phyloP scores from a whole-genome alignment of 2,329 filamentous ascomycete species.

The Orbilia brochopaga region DNA sequence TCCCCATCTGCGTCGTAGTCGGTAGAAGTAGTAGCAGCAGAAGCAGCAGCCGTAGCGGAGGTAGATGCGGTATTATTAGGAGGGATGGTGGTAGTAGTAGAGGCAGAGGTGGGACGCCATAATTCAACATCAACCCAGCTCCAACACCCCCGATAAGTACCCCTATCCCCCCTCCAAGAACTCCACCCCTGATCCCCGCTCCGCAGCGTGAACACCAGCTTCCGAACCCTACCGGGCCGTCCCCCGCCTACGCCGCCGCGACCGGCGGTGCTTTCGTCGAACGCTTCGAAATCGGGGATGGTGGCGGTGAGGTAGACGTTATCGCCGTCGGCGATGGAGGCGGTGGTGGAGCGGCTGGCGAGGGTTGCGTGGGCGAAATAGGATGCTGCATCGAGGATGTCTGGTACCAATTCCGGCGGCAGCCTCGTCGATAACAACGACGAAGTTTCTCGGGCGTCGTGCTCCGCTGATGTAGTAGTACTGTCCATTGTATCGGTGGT shows the following conservation, averaged over 20 bases:
- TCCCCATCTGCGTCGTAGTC: too few relatives aligned
- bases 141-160: constrained; percentile 14
- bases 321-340: constrained; percentile 9
- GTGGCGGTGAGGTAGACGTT: constrained; percentile 27
- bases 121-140: constrained; percentile 47
- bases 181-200: constrained; percentile 47
- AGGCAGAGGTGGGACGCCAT: constrained; percentile 9
- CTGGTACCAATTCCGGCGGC: constrained; percentile 23
- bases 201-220: constrained; percentile 25
- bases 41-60: background rate
- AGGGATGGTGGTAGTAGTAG: background rate
- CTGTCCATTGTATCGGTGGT: background rate
- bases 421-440: constrained; percentile 4
- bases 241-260: constrained; percentile 28
- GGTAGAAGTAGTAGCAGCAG: background rate
- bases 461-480: background rate
- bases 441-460: constrained; percentile 11
- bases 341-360: background rate
- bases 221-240: constrained; percentile 24
- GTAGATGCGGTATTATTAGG: background rate
- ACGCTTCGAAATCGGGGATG: constrained; percentile 26
- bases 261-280: constrained; percentile 28
- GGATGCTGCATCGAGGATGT: constrained; percentile 35
- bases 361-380: constrained; percentile 25
- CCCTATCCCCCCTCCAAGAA: constrained; percentile 1